Evolutionary conservation across 2,329 filamentous ascomycete genomes (phyloP).

Genomic region (Elsinoe australis): DNA sequence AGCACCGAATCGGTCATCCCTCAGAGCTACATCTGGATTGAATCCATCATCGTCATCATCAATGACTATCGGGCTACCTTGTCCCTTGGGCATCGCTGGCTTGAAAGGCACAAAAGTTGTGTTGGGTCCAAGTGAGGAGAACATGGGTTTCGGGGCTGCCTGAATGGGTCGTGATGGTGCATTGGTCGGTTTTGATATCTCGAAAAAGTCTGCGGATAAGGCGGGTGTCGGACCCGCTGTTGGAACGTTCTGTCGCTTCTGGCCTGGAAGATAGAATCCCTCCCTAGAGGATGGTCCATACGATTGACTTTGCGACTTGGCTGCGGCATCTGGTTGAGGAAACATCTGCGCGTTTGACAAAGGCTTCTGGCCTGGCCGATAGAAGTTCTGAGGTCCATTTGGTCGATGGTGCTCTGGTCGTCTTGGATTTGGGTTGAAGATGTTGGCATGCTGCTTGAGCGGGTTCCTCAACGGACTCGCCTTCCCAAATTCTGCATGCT

Average conservation of each 20-base stretch:
- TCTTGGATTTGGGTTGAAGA: constrained; percentile 43
- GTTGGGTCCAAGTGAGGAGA: constrained; percentile 39
- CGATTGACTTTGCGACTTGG: background rate
- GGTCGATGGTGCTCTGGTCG: constrained; percentile 19
- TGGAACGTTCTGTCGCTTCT: constrained; percentile 19
- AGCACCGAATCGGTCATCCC: constrained; percentile 45
- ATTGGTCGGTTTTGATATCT: constrained; percentile 44
- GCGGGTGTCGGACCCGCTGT: constrained; percentile 9
- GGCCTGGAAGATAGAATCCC: constrained; percentile 25
- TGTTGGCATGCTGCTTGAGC: constrained; percentile 33
- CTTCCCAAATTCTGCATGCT: constrained; percentile 49
- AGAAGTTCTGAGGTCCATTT: constrained; percentile 14
- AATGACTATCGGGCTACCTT: constrained; percentile 43
- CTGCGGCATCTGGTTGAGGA: constrained; percentile 18
- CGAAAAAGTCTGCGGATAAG: constrained; percentile 16
- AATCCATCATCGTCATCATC: constrained; percentile 39
- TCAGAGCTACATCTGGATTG: constrained; percentile 41
- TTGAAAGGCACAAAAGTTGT: constrained; percentile 43
- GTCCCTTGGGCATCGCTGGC: constrained; percentile 26
- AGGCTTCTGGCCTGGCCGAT: constrained; percentile 10
- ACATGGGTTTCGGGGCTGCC: constrained; percentile 46
- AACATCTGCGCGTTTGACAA: background rate
- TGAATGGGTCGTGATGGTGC: constrained; percentile 39
- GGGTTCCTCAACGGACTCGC: constrained; percentile 50
- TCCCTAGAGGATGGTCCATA: constrained; percentile 13